These are phyloP conservation scores for Fusarium equiseti DNA, from an alignment of 2,329 filamentous ascomycete species.

Conservation along the genomic window DNA sequence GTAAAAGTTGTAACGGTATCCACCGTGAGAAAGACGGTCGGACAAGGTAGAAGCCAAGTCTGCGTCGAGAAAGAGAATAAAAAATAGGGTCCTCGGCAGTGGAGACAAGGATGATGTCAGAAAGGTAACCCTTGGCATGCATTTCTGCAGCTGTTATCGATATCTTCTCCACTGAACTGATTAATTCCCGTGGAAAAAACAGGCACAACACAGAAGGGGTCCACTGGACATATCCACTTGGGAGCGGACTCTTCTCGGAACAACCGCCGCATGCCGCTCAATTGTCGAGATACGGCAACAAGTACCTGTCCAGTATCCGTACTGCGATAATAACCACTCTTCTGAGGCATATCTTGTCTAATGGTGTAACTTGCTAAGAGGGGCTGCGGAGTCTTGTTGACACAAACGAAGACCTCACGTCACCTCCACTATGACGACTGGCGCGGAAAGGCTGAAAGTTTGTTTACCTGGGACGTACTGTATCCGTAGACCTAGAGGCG, in stretches of 20 bases:
- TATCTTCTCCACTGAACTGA: slow-evolving; percentile 4
- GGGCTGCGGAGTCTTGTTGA: slow-evolving; percentile 34
- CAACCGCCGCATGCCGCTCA: slow-evolving; percentile 31
- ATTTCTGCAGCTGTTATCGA: slow-evolving; percentile 11
- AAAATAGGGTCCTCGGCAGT: slow-evolving; percentile 28
- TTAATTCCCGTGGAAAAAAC: slow-evolving; percentile 35
- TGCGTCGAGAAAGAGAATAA: neutral
- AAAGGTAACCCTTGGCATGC: slow-evolving; percentile 25
- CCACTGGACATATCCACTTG: slow-evolving; percentile 25
- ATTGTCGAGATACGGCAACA: slow-evolving; percentile 19
- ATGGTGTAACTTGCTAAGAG: slow-evolving; percentile 39
- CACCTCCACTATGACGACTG: slow-evolving; percentile 29
- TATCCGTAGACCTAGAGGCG: slow-evolving; percentile 1
- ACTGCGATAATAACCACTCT: slow-evolving; percentile 4
- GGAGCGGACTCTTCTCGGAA: slow-evolving; percentile 41
- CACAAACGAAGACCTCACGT: slow-evolving; percentile 26
- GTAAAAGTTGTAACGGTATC: slow-evolving; percentile 36
- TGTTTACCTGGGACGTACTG: neutral
- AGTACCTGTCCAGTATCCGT: slow-evolving; percentile 4
- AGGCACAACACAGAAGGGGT: slow-evolving; percentile 28
- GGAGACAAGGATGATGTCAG: slow-evolving; percentile 42
- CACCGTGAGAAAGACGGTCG: slow-evolving; percentile 34
- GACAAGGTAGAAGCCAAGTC: neutral
- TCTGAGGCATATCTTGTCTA: slow-evolving; percentile 37
- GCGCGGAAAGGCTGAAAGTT: slow-evolving; percentile 24